A percentile compares a stretch with the other conserved stretches of the same genome.
Evolutionary conservation across 2,329 filamentous ascomycete species (phyloP).

Genomic region (Claviceps quebecensis): DNA sequence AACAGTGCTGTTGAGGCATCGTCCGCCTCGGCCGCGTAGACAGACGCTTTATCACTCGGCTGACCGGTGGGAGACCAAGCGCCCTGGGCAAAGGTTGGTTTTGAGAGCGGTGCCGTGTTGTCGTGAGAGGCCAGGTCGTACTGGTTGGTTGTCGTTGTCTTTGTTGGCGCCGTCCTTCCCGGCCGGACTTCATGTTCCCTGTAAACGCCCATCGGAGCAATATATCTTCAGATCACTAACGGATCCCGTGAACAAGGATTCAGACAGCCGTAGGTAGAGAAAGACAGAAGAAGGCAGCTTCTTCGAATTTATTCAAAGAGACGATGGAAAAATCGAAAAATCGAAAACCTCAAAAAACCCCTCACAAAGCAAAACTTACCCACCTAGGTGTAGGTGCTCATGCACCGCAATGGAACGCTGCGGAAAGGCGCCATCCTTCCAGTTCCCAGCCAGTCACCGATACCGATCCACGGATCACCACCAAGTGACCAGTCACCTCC

Average conservation of each 20-base stretch:
- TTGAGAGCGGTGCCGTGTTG: slow-evolving; percentile 1
- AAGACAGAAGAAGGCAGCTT: neutral
- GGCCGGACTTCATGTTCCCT: neutral
- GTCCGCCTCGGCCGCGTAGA: neutral
- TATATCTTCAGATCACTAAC: too few species aligned
- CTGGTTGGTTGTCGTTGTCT: neutral
- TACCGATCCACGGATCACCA: neutral
- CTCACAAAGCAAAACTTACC: neutral
- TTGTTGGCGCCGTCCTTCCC: neutral
- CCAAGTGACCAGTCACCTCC: neutral
- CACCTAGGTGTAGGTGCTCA: neutral
- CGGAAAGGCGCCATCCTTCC: neutral
- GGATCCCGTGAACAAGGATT: too few species aligned
- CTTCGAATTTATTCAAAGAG: neutral
- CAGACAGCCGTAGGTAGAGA: neutral
- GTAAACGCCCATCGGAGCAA: neutral
- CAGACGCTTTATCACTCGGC: slow-evolving; percentile 1
- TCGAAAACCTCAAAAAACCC: neutral
- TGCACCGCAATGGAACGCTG: neutral
- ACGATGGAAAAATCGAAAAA: neutral
- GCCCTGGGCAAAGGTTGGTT: neutral
- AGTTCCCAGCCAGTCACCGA: neutral
- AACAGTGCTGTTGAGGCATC: slow-evolving; percentile 7
- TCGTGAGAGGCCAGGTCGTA: neutral
- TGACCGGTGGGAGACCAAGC: neutral